phyloP scores from a whole-genome alignment of 495 filamentous ascomycete genomes.

The Xylaria nigripes region DNA sequence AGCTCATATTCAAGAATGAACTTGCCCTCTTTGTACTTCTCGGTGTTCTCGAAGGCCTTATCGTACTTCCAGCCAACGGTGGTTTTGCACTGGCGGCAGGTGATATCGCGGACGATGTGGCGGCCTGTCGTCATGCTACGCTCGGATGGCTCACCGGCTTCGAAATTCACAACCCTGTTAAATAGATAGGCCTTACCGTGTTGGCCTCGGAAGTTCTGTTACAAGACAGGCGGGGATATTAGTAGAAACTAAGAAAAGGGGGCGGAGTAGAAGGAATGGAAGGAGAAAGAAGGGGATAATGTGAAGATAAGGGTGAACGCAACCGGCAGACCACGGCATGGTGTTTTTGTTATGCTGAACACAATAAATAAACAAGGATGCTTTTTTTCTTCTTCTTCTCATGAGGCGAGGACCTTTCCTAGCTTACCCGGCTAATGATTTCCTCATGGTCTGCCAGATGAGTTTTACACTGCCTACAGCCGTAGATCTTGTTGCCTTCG shows the following conservation, averaged over 20 bases:
- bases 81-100: slow-evolving; percentile 79
- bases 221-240: background rate
- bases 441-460: slow-evolving; percentile 92
- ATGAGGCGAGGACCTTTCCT: slow-evolving; percentile 17
- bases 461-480: slow-evolving; percentile 91
- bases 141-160: slow-evolving; percentile 68
- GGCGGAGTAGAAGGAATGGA: background rate
- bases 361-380: too few species aligned
- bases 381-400: too few species aligned
- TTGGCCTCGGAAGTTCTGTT: slow-evolving; percentile 93
- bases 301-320: too few species aligned
- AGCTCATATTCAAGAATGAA: slow-evolving; percentile 94
- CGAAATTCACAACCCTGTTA: slow-evolving; percentile 86
- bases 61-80: slow-evolving; percentile 99
- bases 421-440: slow-evolving; percentile 78
- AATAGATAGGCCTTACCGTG: slow-evolving; percentile 98
- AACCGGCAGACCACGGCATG: too few species aligned
- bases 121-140: slow-evolving; percentile 98
- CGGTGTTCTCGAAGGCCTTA: slow-evolving; percentile 79
- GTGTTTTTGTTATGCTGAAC: too few species aligned
- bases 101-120: slow-evolving; percentile 89
- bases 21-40: slow-evolving; percentile 99
- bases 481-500: slow-evolving; percentile 81
- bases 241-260: background rate
- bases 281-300: background rate